A percentile compares a stretch with the other conserved stretches of the same genome.
These are phyloP conservation scores for Colletotrichum viniferum DNA, from an alignment of 2,329 filamentous ascomycete species.

Conservation along the genomic window DNA sequence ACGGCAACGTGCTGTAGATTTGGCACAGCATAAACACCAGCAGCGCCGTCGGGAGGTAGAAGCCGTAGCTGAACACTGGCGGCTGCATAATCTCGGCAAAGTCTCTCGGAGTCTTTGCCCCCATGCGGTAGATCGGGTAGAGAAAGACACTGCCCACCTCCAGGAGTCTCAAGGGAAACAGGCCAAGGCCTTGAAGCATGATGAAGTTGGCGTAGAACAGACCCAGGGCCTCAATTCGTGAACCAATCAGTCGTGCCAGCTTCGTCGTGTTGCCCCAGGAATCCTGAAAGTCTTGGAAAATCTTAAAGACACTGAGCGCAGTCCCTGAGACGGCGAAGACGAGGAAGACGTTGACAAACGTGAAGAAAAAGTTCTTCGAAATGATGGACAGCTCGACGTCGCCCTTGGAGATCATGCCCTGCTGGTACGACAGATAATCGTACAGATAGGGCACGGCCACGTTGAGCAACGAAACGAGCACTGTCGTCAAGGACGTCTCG, in stretches of 20 bases:
- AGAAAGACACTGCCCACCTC: conserved; percentile 86
- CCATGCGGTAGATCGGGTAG: conserved; percentile 80
- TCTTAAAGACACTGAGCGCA: conserved; percentile 78
- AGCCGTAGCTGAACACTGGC: conserved; percentile 91
- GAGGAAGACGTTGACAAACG: conserved; percentile 98
- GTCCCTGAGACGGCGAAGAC: conserved; percentile 90
- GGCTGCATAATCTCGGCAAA: conserved; percentile 82
- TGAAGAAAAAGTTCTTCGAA: conserved; percentile 99
- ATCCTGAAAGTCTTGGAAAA: conserved; percentile 74
- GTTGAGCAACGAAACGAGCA: conserved; percentile 85
- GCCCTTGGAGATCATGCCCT: conserved; percentile 94
- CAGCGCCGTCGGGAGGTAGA: conserved; percentile 90
- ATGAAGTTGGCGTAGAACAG: conserved; percentile 94
- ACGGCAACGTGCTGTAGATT: conserved; percentile 86
- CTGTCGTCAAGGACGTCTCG: conserved; percentile 85
- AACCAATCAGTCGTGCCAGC: conserved; percentile 77
- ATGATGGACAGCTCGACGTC: conserved; percentile 95
- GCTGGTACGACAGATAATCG: conserved; percentile 86
- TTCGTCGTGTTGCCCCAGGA: conserved; percentile 79
- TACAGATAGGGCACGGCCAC: conserved; percentile 92
- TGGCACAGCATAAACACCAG: conserved; percentile 94
- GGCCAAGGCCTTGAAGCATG: conserved; percentile 88
- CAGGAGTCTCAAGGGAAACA: conserved; percentile 90
- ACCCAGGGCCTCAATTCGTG: conserved; percentile 74
- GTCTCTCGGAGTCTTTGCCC: conserved; percentile 87